Conservation (phyloP, 2,329 filamentous ascomycete species). For the Aspergillus floridensis region DNA sequence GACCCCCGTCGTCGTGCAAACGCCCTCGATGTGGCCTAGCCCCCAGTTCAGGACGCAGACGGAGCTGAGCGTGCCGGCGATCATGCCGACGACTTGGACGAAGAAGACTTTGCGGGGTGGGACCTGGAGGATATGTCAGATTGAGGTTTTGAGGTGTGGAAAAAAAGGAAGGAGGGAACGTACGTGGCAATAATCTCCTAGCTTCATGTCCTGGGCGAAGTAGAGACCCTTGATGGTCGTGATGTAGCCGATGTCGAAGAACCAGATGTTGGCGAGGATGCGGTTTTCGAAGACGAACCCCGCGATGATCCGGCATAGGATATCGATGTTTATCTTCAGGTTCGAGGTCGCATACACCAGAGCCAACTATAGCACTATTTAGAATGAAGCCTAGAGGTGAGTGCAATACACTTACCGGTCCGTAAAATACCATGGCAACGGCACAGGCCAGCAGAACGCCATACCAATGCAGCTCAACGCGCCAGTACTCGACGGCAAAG, state of each 20-base stretch:
- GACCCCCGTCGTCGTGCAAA: constrained; percentile 54
- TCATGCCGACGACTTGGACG: constrained; percentile 49
- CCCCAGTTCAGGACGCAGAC: constrained; percentile 48
- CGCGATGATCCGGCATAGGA: constrained; percentile 29
- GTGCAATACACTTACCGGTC: constrained; percentile 17
- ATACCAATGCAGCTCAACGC: constrained; percentile 26
- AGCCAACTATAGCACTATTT: constrained; percentile 16
- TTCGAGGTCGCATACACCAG: constrained; percentile 28
- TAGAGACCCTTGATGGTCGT: constrained; percentile 27
- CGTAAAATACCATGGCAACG: constrained; percentile 24
- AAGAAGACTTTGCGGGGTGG: constrained; percentile 48
- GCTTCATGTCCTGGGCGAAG: constrained; percentile 30
- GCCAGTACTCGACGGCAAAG: constrained; percentile 27
- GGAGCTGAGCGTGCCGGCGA: constrained; percentile 46
- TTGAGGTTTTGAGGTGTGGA: constrained; percentile 21
- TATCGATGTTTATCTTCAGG: constrained; percentile 29
- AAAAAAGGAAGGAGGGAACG: background rate
- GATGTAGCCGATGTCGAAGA: constrained; percentile 27
- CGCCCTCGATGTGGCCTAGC: constrained; percentile 41
- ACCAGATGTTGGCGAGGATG: constrained; percentile 33
- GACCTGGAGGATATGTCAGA: constrained; percentile 19
- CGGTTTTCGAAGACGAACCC: constrained; percentile 32
- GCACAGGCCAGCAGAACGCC: constrained; percentile 25
- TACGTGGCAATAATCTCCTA: constrained; percentile 26
- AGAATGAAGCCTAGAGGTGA: background rate